Evolutionary conservation across 2,329 filamentous ascomycete genomes (phyloP), one percentile per base, ranked within the genome.

Genomic region (Hymenoscyphus infarciens): DNA sequence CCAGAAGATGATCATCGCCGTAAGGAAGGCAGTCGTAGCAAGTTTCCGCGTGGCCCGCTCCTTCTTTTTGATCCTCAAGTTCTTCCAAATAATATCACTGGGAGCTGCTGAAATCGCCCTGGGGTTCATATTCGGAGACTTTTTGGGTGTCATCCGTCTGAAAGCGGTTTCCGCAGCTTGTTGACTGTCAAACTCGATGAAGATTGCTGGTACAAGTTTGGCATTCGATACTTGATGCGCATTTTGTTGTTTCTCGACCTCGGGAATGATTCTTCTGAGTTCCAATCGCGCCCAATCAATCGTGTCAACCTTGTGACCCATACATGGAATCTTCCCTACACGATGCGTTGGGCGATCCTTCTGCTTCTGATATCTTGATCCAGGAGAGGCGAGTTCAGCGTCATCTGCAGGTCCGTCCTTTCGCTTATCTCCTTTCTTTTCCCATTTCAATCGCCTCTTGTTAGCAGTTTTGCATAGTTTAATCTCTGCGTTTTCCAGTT

Each of bases 301-400:
- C 0, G 93, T 96, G 77, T 99, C 94, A 15, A 97, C 92, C 74
- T 96, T 95, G 73, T 92, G 88, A 66, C 92, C 90, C 66, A 94
- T 84, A 57, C 90, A 81, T 10, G 83, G 83, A n/a, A 94, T 75
- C 1, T 83, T 81, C 74, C 88, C 90, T 59, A 87, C 77, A 25
- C 84, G 83, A 72, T 96, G 92, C 1, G 87, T 87, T 1, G 92
- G 92, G 39, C 92, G 85, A 68, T 92, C 82, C 74, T 90, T 88
- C 10, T 81, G 77, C 27, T 86, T 81, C 56, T 96, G 79, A 85
- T 88, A 96, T 69, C 86, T 87, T 4, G 87, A 85, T 3, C 90
- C 89, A 53, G 90, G 79, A 63, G 82, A 81, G 66, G 88, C 88
- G 59, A 87, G 83, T 76, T 94, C 87, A 70, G 81, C 79, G 71